Percentiles rank a stretch among this genome's conserved stretches.
Evolutionary conservation across 441 rosid species (phyloP).

Genomic region (Bruguiera hainesii): DNA sequence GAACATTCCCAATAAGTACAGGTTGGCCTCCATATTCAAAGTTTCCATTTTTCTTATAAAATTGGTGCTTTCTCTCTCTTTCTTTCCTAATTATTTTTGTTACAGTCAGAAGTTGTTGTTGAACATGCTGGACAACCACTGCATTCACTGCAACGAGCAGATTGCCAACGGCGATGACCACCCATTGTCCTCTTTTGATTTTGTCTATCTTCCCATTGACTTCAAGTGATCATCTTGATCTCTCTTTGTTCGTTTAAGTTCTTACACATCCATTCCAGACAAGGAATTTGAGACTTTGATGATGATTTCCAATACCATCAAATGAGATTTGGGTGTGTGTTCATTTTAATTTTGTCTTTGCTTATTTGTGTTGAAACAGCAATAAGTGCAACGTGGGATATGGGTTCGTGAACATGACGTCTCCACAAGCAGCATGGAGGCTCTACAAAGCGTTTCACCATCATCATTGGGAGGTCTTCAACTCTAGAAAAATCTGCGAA

Average conservation of each 20-base stretch:
- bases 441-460: slow-evolving; percentile 80
- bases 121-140: slow-evolving; percentile 93
- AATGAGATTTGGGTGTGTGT: too few species aligned
- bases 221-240: slow-evolving; percentile 54
- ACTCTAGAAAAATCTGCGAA: slow-evolving; percentile 88
- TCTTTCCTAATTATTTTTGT: slow-evolving; percentile 2
- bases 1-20: slow-evolving; percentile 99
- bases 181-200: slow-evolving; percentile 80
- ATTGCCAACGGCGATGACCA: slow-evolving; percentile 46
- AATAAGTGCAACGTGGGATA: slow-evolving; percentile 98
- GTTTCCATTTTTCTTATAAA: too few species aligned
- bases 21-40: slow-evolving; percentile 33
- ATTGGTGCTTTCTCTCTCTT: background rate
- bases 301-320: too few species aligned
- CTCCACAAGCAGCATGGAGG: slow-evolving; percentile 77
- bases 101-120: slow-evolving; percentile 84
- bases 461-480: slow-evolving; percentile 94
- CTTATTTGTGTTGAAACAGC: slow-evolving; percentile 30
- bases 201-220: slow-evolving; percentile 92
- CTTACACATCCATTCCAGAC: too few species aligned
- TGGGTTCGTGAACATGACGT: slow-evolving; percentile 98
- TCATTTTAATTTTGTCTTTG: too few species aligned
- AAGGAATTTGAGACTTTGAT: too few species aligned
- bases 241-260: too few species aligned
- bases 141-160: slow-evolving; percentile 84